Evolutionary conservation across 2,329 filamentous ascomycete species (phyloP).

Genomic region (Biscogniauxia sp.): DNA sequence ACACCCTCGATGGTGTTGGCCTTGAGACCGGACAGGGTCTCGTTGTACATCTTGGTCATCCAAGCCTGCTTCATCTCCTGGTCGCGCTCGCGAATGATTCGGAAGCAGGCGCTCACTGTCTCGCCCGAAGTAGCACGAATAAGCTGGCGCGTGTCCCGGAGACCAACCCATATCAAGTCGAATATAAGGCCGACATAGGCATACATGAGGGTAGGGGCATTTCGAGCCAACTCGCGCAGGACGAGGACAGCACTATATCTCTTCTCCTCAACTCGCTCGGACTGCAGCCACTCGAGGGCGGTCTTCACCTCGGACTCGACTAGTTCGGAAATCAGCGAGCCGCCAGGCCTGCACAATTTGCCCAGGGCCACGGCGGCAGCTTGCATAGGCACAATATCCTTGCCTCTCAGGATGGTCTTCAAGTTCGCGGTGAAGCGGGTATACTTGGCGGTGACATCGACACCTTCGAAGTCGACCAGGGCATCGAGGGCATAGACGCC

Average conservation of each 20-base stretch:
- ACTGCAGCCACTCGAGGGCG: conserved; percentile 93
- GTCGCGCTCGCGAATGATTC: conserved; percentile 92
- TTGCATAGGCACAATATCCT: conserved; percentile 87
- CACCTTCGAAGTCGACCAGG: conserved; percentile 93
- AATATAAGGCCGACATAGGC: conserved; percentile 93
- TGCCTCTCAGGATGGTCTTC: conserved; percentile 82
- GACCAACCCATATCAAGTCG: conserved; percentile 91
- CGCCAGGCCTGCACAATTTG: conserved; percentile 86
- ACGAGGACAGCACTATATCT: conserved; percentile 91
- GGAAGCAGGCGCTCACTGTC: conserved; percentile 90
- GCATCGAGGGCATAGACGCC: conserved; percentile 90
- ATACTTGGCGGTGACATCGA: conserved; percentile 90
- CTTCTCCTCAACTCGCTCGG: conserved; percentile 88
- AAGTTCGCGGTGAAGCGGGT: conserved; percentile 92
- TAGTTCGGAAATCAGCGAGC: conserved; percentile 89
- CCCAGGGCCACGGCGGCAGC: conserved; percentile 86
- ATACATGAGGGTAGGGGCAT: conserved; percentile 93
- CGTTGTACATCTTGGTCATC: conserved; percentile 88
- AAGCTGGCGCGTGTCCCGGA: conserved; percentile 84
- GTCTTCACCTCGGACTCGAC: conserved; percentile 97
- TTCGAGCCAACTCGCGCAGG: conserved; percentile 84
- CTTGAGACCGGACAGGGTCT: conserved; percentile 76
- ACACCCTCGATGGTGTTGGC: conserved; percentile 81
- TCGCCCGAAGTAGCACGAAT: conserved; percentile 91
- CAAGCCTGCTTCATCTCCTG: conserved; percentile 80